Evolutionary conservation across 805 yeast species (phyloP).

Genomic region (Torulaspora quercuum): DNA sequence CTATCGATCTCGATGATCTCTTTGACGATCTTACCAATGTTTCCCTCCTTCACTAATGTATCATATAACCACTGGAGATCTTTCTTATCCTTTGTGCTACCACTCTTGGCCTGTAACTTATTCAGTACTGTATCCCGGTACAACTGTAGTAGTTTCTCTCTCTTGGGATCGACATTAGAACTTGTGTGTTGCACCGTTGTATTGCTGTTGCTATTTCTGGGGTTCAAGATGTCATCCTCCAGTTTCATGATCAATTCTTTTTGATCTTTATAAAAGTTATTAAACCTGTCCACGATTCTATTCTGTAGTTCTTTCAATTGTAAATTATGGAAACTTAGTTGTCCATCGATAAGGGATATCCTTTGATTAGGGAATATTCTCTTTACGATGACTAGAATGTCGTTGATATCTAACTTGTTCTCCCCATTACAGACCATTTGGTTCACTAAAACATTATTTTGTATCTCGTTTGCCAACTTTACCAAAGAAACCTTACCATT

Average conservation of each 20-base stretch:
- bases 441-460: slow-evolving; percentile 30
- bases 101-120: slow-evolving; percentile 30
- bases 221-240: slow-evolving; percentile 25
- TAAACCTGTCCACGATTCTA: slow-evolving; percentile 23
- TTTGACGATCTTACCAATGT: slow-evolving; percentile 11
- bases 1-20: slow-evolving; percentile 21
- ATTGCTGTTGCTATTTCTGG: slow-evolving; percentile 1
- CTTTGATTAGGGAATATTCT: slow-evolving; percentile 31
- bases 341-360: slow-evolving; percentile 35
- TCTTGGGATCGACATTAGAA: slow-evolving; percentile 25
- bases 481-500: slow-evolving; percentile 33
- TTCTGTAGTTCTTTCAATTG: slow-evolving; percentile 23
- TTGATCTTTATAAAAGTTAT: slow-evolving; percentile 18
- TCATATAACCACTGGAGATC: slow-evolving; percentile 24
- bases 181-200: slow-evolving; percentile 5
- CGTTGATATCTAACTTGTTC: slow-evolving; percentile 31
- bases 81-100: slow-evolving; percentile 14
- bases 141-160: slow-evolving; percentile 31
- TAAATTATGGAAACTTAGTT: slow-evolving; percentile 33
- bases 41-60: slow-evolving; percentile 8
- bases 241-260: slow-evolving; percentile 15
- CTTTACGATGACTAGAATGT: slow-evolving; percentile 31
- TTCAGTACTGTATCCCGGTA: slow-evolving; percentile 36
- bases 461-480: slow-evolving; percentile 34
- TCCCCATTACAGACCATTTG: slow-evolving; percentile 24